phyloP scores from a whole-genome alignment of 2,329 filamentous ascomycete genomes.

The Colletotrichum musae region DNA sequence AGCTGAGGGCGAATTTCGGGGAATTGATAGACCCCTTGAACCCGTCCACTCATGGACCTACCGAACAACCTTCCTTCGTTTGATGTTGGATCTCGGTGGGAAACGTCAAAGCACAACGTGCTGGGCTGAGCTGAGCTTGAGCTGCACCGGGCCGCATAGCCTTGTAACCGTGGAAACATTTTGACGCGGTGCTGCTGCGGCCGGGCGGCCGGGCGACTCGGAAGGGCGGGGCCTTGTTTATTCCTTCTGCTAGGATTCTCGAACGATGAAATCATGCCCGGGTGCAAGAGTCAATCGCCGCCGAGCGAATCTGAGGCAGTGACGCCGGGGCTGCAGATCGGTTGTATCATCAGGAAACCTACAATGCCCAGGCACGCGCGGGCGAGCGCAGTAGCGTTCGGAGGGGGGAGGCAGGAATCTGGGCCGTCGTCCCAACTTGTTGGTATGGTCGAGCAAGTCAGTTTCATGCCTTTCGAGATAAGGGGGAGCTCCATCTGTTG shows the following conservation, averaged over 20 bases:
- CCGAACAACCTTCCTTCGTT: conserved; percentile 8
- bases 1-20: conserved; percentile 20
- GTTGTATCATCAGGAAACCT: conserved; percentile 38
- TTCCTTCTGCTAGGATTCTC: conserved; percentile 23
- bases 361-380: conserved; percentile 30
- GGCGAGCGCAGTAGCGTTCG: conserved; percentile 25
- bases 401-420: conserved; percentile 10
- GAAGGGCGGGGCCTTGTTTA: neutral
- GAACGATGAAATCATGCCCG: conserved; percentile 28
- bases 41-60: conserved; percentile 21
- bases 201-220: conserved; percentile 3
- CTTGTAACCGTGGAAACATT: conserved; percentile 21
- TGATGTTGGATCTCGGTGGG: conserved; percentile 22
- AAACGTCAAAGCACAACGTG: conserved; percentile 17
- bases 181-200: conserved; percentile 14
- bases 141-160: conserved; percentile 17
- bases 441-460: conserved; percentile 32
- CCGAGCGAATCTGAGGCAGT: conserved; percentile 31
- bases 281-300: conserved; percentile 14
- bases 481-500: conserved; percentile 28
- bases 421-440: conserved; percentile 33
- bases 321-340: conserved; percentile 39
- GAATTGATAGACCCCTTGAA: conserved; percentile 17
- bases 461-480: conserved; percentile 30
- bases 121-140: neutral